phyloP scores from a whole-genome alignment of 192 early-diverging fungal species.

The Phlyctochytrium arcticum region DNA sequence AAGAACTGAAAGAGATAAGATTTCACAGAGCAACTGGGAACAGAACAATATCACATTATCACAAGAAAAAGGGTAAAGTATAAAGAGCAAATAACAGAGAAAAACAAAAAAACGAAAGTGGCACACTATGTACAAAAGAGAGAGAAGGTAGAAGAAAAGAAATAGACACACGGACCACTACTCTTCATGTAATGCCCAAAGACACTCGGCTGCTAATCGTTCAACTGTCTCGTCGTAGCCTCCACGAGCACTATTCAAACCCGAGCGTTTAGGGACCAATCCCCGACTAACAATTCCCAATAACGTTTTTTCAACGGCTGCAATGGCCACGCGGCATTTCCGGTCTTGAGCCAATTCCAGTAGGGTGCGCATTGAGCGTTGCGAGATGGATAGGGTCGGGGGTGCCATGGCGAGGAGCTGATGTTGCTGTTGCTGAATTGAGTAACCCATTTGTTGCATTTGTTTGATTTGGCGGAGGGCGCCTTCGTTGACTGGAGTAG shows the following conservation, averaged over 20 bases:
- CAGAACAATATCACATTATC: too few relatives aligned
- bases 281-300: constrained; percentile 4
- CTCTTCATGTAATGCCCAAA: constrained; percentile 15
- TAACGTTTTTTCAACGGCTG: neutral
- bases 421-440: neutral
- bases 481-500: neutral
- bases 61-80: too few relatives aligned
- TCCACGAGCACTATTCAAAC: neutral
- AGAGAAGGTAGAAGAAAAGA: too few relatives aligned
- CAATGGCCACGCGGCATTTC: neutral
- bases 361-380: constrained; percentile 17
- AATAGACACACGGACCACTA: too few relatives aligned
- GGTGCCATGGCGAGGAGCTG: too few relatives aligned
- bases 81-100: too few relatives aligned
- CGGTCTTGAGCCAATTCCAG: neutral
- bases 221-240: neutral
- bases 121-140: too few relatives aligned
- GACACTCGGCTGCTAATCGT: constrained; percentile 8
- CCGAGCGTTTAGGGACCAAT: neutral
- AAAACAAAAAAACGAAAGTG: too few relatives aligned
- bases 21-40: too few relatives aligned
- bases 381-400: neutral
- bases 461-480: neutral
- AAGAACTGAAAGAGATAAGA: too few relatives aligned
- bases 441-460: neutral